Conservation (phyloP, 139 green algal genomes). For the Chlorella sp. region DNA sequence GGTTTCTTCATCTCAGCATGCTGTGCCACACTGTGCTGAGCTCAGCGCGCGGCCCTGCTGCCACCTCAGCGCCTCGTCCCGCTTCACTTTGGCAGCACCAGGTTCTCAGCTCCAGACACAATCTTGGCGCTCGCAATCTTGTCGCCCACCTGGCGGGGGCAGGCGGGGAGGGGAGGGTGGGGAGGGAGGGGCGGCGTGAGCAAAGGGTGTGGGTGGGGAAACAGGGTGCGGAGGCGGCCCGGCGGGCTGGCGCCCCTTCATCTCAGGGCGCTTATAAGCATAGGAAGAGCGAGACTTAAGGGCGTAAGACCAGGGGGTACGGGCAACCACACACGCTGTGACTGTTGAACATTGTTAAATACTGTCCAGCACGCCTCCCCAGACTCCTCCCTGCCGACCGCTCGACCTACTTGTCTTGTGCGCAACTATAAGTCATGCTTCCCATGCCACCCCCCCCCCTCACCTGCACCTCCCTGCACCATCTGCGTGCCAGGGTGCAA, state of each 20-base stretch:
- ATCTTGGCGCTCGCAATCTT: slow-evolving; percentile 89
- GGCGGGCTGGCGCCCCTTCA: not conserved
- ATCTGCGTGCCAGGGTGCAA: not conserved
- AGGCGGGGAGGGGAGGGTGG: not conserved
- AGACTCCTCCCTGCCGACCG: no score
- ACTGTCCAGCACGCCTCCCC: no score
- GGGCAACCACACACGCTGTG: no score
- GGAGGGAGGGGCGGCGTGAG: not conserved
- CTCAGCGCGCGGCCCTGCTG: no score
- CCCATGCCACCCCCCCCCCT: no score
- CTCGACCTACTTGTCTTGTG: no score
- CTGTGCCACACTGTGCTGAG: no score
- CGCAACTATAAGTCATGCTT: no score
- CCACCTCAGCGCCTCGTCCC: no score
- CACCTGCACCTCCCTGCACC: not conserved
- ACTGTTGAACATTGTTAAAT: no score
- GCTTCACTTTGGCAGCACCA: slow-evolving; percentile 46
- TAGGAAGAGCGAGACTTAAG: not conserved
- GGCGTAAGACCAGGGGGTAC: not conserved
- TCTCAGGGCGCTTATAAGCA: not conserved
- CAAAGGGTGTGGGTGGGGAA: not conserved
- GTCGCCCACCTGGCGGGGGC: slow-evolving; percentile 78
- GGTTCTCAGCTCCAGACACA: slow-evolving; percentile 73
- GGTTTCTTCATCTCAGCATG: no score
- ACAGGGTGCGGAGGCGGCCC: not conserved